phyloP scores from a whole-genome alignment of 176 grass and related monocot species.

The Dactylis glomerata region DNA sequence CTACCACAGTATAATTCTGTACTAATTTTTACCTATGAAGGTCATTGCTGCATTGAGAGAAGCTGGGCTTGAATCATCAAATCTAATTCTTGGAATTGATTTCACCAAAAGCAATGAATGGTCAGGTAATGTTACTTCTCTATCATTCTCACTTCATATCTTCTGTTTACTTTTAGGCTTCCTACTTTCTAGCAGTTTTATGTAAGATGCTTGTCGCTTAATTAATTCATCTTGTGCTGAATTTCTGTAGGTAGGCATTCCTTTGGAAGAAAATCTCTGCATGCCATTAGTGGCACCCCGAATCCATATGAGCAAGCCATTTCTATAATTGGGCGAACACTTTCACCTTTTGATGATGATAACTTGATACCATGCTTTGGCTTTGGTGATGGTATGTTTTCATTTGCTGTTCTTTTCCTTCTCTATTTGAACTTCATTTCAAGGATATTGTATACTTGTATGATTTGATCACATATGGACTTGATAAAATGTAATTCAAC shows the following conservation, averaged over 20 bases:
- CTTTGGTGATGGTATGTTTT: slow-evolving; percentile 85
- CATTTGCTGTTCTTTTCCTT: background rate
- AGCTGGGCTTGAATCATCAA: slow-evolving; percentile 92
- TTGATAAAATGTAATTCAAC: slow-evolving; percentile 14
- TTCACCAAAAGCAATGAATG: slow-evolving; percentile 99
- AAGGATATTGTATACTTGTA: slow-evolving; percentile 5
- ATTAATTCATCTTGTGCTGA: slow-evolving; percentile 1
- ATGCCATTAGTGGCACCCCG: slow-evolving; percentile 56
- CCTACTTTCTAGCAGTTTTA: background rate
- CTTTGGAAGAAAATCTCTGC: slow-evolving; percentile 77
- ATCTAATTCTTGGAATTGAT: slow-evolving; percentile 90
- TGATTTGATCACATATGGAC: no score
- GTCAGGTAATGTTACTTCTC: slow-evolving; percentile 63
- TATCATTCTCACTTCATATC: background rate
- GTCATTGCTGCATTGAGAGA: slow-evolving; percentile 80
- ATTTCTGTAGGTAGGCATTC: slow-evolving; percentile 58
- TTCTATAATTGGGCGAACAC: slow-evolving; percentile 90
- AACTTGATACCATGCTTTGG: slow-evolving; percentile 98
- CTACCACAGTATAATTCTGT: background rate
- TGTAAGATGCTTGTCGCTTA: background rate
- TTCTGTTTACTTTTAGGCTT: slow-evolving; percentile 1
- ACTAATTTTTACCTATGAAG: slow-evolving; percentile 29
- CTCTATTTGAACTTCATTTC: slow-evolving; percentile 6
- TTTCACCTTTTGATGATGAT: slow-evolving; percentile 98
- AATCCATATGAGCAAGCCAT: slow-evolving; percentile 98